A percentile compares a stretch with the other conserved stretches of the same genome.
phyloP scores from a whole-genome alignment of 2,329 filamentous ascomycete species.

The Botrytis fabae region DNA sequence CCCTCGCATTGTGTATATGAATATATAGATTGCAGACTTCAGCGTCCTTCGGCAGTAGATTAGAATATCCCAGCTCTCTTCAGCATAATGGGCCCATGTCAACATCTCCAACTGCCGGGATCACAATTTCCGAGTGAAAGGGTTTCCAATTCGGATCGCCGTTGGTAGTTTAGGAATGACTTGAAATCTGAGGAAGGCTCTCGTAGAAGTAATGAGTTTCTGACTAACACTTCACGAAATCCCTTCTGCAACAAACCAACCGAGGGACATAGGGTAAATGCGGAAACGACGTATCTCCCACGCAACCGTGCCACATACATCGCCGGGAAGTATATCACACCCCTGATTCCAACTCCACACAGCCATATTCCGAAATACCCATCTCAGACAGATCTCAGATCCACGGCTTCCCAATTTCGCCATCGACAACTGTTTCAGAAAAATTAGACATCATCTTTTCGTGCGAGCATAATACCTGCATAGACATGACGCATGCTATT shows the following conservation, averaged over 20 bases:
- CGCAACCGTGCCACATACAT: background rate
- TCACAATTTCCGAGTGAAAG: background rate
- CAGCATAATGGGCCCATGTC: background rate
- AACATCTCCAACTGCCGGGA: background rate
- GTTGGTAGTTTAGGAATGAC: background rate
- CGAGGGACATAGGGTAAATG: background rate
- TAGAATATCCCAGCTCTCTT: background rate
- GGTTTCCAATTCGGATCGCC: background rate
- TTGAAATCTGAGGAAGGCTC: background rate
- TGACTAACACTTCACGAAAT: background rate
- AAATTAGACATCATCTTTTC: conserved; percentile 1
- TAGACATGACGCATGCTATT: background rate
- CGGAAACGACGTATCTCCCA: background rate
- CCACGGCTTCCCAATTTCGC: background rate
- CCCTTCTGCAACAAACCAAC: background rate
- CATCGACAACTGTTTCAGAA: background rate
- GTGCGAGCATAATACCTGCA: conserved; percentile 1
- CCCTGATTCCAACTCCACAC: background rate
- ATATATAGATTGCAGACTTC: background rate
- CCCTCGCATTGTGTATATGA: no score
- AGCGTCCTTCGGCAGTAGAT: background rate
- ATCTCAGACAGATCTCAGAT: conserved; percentile 3
- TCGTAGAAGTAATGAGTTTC: background rate
- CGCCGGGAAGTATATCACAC: background rate
- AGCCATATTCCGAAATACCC: background rate